These are phyloP conservation scores for Paracamarosporium sp. DNA, from an alignment of 2,329 filamentous ascomycete genomes.

Conservation along the genomic window DNA sequence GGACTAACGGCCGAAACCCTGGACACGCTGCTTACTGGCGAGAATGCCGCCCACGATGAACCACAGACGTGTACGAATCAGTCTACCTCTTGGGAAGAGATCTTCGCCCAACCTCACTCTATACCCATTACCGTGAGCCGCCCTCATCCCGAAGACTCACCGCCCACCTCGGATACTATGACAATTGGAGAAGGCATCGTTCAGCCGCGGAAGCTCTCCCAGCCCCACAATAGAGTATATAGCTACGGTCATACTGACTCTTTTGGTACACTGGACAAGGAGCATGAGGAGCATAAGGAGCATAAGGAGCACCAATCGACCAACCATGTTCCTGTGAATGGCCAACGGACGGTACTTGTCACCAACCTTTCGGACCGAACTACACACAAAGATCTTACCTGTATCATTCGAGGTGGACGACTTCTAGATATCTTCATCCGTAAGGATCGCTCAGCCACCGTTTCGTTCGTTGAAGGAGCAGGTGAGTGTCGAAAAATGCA, in stretches of 20 bases:
- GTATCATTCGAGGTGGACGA: constrained; percentile 71
- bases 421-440: constrained; percentile 73
- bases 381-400: constrained; percentile 70
- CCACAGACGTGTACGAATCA: constrained; percentile 12
- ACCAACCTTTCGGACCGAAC: constrained; percentile 66
- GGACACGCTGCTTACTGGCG: constrained; percentile 52
- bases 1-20: constrained; percentile 59
- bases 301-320: constrained; percentile 19
- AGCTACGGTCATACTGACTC: constrained; percentile 27
- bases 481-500: constrained; percentile 66
- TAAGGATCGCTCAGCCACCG: constrained; percentile 65
- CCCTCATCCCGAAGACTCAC: constrained; percentile 10
- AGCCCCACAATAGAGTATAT: constrained; percentile 17
- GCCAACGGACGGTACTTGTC: constrained; percentile 67
- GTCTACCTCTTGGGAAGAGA: constrained; percentile 22
- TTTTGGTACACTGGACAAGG: constrained; percentile 21
- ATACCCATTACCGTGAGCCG: constrained; percentile 16
- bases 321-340: constrained; percentile 29
- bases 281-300: constrained; percentile 25
- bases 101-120: constrained; percentile 14
- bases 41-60: constrained; percentile 24
- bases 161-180: constrained; percentile 26
- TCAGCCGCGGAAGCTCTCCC: constrained; percentile 17
- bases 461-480: constrained; percentile 73
- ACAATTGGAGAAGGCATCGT: constrained; percentile 22